Evolutionary conservation across 2,329 filamentous ascomycete species (phyloP).

Genomic region (Coniochaeta sp.): DNA sequence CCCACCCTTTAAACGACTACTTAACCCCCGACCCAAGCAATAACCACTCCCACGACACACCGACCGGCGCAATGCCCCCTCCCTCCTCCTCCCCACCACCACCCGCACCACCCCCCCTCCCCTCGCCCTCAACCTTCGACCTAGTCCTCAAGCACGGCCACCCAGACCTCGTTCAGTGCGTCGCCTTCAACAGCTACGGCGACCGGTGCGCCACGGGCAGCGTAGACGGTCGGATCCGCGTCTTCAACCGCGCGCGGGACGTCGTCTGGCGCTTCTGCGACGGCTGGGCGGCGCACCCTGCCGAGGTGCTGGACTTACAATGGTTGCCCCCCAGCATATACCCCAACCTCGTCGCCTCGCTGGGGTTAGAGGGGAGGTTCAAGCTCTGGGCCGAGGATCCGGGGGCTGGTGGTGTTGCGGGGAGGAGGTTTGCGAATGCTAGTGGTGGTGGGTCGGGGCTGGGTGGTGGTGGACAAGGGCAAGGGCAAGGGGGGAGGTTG

Average conservation of each 20-base stretch:
- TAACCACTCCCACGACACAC: no score
- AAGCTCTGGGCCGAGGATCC: constrained; percentile 91
- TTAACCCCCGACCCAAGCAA: no score
- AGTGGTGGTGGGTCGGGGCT: neutral
- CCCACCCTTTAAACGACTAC: no score
- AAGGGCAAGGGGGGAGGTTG: no score
- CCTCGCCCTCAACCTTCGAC: constrained; percentile 44
- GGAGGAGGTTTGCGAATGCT: constrained; percentile 72
- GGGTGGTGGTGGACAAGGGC: neutral
- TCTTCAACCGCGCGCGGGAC: constrained; percentile 79
- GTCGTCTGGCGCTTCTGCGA: constrained; percentile 75
- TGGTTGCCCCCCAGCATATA: constrained; percentile 91
- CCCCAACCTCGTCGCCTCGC: constrained; percentile 75
- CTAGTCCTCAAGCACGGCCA: constrained; percentile 66
- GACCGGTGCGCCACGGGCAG: constrained; percentile 87
- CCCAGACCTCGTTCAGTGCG: constrained; percentile 73
- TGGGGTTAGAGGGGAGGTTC: constrained; percentile 84
- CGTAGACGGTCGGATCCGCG: constrained; percentile 85
- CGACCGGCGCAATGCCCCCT: neutral
- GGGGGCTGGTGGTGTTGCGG: constrained; percentile 68
- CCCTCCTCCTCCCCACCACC: neutral
- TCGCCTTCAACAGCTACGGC: constrained; percentile 88
- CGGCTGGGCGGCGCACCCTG: constrained; percentile 83
- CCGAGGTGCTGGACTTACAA: constrained; percentile 87
- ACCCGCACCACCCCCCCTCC: constrained; percentile 17